A percentile compares a stretch with the other conserved stretches of the same genome.
These are phyloP conservation scores for Cutaneotrichosporon cutaneum DNA, from an alignment of 1,284 basidiomycete species.

Conservation along the genomic window DNA sequence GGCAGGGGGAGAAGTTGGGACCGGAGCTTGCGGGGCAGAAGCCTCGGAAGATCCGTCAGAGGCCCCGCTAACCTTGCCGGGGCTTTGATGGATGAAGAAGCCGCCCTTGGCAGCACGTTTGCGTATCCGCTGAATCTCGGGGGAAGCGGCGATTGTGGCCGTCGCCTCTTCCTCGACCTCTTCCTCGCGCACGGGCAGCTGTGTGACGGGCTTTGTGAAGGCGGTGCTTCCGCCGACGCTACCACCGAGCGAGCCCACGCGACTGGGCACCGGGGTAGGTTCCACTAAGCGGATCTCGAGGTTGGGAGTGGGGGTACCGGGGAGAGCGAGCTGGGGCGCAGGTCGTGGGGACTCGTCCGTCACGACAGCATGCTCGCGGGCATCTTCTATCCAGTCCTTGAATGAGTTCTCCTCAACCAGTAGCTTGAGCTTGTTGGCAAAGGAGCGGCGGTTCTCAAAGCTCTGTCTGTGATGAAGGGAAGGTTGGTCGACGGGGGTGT, in stretches of 20 bases:
- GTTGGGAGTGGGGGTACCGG: conserved; percentile 40
- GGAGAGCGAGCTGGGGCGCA: conserved; percentile 5
- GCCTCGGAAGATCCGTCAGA: conserved; percentile 7
- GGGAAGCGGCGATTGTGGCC: not conserved
- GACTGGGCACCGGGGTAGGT: conserved; percentile 47
- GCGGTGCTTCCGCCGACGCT: conserved; percentile 10
- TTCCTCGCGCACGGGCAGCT: conserved; percentile 18
- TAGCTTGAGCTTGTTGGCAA: conserved; percentile 41
- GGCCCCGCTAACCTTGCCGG: conserved; percentile 2
- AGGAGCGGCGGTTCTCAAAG: conserved; percentile 33
- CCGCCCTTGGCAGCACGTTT: conserved; percentile 3
- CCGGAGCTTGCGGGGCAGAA: not conserved
- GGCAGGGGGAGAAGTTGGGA: not conserved
- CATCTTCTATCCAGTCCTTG: conserved; percentile 50
- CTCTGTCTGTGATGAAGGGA: conserved; percentile 22
- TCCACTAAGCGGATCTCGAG: conserved; percentile 49
- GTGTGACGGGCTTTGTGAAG: conserved; percentile 2
- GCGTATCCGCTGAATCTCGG: conserved; percentile 2
- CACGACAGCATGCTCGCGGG: conserved; percentile 14
- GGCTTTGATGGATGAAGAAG: conserved; percentile 12
- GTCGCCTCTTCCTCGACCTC: conserved; percentile 25
- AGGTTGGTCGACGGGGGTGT: conserved; percentile 32
- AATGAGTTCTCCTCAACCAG: conserved; percentile 44
- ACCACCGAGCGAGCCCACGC: conserved; percentile 44
- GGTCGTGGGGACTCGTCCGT: not conserved